These are phyloP conservation scores for Schizophyllum amplum DNA, from an alignment of 1,284 basidiomycete species.

Conservation along the genomic window DNA sequence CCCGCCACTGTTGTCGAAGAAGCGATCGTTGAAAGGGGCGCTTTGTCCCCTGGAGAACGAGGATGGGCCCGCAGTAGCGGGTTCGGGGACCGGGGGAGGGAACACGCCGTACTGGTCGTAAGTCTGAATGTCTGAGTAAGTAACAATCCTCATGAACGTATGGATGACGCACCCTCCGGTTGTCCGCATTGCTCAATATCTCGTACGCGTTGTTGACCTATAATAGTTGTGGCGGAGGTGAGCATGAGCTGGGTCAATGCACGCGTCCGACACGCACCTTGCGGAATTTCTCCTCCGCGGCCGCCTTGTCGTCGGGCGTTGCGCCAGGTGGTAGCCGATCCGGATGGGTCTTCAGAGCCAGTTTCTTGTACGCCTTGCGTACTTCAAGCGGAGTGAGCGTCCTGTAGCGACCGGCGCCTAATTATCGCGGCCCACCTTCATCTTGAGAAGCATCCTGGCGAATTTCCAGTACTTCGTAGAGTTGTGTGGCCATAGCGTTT, in stretches of 20 bases:
- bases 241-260: neutral
- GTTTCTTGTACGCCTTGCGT: conserved; percentile 55
- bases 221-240: conserved; percentile 1
- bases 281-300: conserved; percentile 38
- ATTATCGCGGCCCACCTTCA: conserved; percentile 27
- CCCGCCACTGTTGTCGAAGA: too few relatives aligned
- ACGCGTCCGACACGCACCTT: conserved; percentile 20
- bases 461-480: conserved; percentile 48
- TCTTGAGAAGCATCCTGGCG: conserved; percentile 31
- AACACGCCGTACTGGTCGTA: conserved; percentile 66
- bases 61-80: conserved; percentile 17
- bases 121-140: conserved; percentile 25
- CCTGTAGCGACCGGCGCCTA: conserved; percentile 12
- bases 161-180: conserved; percentile 28
- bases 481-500: neutral
- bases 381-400: conserved; percentile 26
- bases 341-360: conserved; percentile 51
- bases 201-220: conserved; percentile 48
- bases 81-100: conserved; percentile 49
- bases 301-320: conserved; percentile 30
- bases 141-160: neutral
- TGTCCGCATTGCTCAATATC: conserved; percentile 37
- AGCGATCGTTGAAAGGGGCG: conserved; percentile 18
- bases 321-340: conserved; percentile 35
- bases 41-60: conserved; percentile 17